A percentile compares a stretch with the other conserved stretches of the same genome.
phyloP scores from a whole-genome alignment of 805 yeast genomes.

The Saturnispora silvae region DNA sequence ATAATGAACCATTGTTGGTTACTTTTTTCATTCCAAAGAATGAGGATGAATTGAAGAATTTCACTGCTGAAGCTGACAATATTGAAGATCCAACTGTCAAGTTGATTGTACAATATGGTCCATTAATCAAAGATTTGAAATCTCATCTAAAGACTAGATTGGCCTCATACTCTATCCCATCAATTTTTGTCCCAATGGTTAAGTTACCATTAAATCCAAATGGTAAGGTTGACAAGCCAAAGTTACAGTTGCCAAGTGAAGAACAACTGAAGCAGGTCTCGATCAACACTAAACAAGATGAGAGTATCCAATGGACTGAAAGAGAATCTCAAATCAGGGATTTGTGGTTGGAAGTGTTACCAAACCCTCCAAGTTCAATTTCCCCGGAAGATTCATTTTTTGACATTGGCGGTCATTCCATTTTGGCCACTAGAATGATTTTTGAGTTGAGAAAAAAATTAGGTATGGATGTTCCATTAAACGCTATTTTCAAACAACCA shows the following conservation, averaged over 20 bases:
- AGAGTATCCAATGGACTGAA: constrained; percentile 46
- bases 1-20: constrained; percentile 83
- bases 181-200: constrained; percentile 77
- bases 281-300: constrained; percentile 30
- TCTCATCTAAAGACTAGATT: constrained; percentile 77
- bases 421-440: constrained; percentile 93
- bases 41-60: constrained; percentile 33
- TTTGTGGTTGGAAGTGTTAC: constrained; percentile 78
- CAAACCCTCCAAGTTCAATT: constrained; percentile 71
- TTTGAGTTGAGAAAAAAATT: constrained; percentile 76
- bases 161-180: constrained; percentile 89
- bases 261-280: constrained; percentile 77
- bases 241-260: constrained; percentile 86
- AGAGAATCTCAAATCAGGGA: constrained; percentile 64
- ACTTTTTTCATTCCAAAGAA: constrained; percentile 80
- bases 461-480: constrained; percentile 76
- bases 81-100: constrained; percentile 57
- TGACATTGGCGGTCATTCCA: constrained; percentile 97
- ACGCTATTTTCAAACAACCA: constrained; percentile 82
- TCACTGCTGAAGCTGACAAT: constrained; percentile 41
- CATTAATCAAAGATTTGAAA: constrained; percentile 71
- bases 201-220: constrained; percentile 92
- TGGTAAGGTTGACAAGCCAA: constrained; percentile 97
- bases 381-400: constrained; percentile 82
- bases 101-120: constrained; percentile 68